phyloP scores from a whole-genome alignment of 2,329 filamentous ascomycete species.

The Venturia carpophila region DNA sequence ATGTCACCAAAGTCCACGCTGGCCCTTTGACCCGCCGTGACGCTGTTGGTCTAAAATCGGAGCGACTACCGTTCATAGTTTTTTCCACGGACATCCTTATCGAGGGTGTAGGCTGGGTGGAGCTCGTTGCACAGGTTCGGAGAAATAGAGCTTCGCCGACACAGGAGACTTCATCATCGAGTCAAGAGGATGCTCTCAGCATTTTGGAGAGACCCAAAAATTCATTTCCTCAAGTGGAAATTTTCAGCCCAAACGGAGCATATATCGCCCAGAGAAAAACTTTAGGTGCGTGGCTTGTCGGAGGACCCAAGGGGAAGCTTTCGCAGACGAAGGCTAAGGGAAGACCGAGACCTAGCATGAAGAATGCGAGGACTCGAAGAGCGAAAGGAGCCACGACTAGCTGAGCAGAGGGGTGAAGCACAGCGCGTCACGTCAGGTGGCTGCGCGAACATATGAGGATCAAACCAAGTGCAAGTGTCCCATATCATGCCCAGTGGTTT shows the following conservation, averaged over 20 bases:
- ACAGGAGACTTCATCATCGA: not conserved
- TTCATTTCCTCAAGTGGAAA: constrained; percentile 65
- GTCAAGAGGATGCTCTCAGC: not conserved
- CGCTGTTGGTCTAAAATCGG: constrained; percentile 55
- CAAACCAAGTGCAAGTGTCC: not conserved
- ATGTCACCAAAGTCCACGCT: constrained; percentile 73
- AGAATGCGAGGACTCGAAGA: constrained; percentile 41
- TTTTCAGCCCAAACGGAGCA: constrained; percentile 78
- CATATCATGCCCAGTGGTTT: not conserved
- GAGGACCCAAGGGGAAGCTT: constrained; percentile 44
- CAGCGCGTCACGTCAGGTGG: not conserved
- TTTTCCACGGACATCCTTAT: constrained; percentile 78
- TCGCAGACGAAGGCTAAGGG: constrained; percentile 34
- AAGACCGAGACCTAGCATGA: constrained; percentile 64
- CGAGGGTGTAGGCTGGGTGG: constrained; percentile 89
- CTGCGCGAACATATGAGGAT: not conserved
- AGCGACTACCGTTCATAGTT: constrained; percentile 69
- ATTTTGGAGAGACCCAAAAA: constrained; percentile 17
- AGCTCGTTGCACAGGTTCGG: constrained; percentile 75
- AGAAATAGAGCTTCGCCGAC: constrained; percentile 1
- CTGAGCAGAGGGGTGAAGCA: not conserved
- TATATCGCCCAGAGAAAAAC: constrained; percentile 61
- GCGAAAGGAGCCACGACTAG: not conserved
- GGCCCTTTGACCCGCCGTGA: constrained; percentile 61
- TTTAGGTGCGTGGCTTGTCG: constrained; percentile 62